Percentiles rank a stretch among this genome's conserved stretches.
phyloP scores from a whole-genome alignment of 1,139 yeast species.

The Yamadazyma dendronema region DNA sequence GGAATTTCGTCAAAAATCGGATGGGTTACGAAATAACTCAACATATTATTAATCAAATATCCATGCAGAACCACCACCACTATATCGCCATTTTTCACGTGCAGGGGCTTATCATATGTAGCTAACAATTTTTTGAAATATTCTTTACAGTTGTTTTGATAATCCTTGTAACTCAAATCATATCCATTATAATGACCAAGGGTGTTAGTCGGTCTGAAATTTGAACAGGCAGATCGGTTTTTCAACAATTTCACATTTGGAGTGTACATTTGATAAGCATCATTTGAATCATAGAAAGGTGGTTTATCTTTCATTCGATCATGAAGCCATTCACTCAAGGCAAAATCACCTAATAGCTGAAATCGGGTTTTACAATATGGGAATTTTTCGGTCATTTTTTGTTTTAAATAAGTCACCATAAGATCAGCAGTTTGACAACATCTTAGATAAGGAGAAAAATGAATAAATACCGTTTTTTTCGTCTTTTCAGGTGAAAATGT shows the following conservation, averaged over 20 bases:
- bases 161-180: conserved; percentile 41
- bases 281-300: conserved; percentile 44
- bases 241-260: conserved; percentile 40
- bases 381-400: conserved; percentile 20
- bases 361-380: conserved; percentile 38
- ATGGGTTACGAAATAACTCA: conserved; percentile 43
- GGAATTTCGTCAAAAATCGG: conserved; percentile 50
- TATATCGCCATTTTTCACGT: conserved; percentile 35
- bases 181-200: conserved; percentile 50
- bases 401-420: conserved; percentile 31
- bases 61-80: conserved; percentile 45
- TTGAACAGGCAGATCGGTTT: conserved; percentile 37
- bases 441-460: conserved; percentile 45
- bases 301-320: conserved; percentile 46
- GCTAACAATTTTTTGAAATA: conserved; percentile 45
- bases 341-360: conserved; percentile 47
- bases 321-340: conserved; percentile 49
- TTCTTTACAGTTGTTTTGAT: conserved; percentile 39
- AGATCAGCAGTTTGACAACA: conserved; percentile 48
- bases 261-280: conserved; percentile 49
- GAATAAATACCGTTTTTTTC: conserved; percentile 40
- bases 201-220: conserved; percentile 46
- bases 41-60: conserved; percentile 40
- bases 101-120: conserved; percentile 42
- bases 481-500: conserved; percentile 21